phyloP scores from a whole-genome alignment of 73 alveolate species.

The Paramecium bursaria region DNA sequence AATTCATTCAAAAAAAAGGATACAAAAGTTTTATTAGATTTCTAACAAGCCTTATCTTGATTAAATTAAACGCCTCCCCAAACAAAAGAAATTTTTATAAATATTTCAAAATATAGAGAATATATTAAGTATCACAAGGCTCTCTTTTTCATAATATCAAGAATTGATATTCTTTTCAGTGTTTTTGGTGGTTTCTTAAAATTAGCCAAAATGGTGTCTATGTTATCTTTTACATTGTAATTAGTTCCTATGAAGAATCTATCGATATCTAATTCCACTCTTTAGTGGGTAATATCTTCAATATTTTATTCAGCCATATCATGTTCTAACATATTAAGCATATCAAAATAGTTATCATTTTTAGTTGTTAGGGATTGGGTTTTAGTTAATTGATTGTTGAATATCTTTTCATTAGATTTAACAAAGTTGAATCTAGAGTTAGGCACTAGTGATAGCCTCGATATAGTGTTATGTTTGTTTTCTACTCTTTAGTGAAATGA shows the following conservation, averaged over 20 bases:
- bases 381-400: background rate
- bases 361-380: background rate
- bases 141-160: too few species aligned
- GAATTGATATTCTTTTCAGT: too few species aligned
- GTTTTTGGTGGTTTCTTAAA: too few species aligned
- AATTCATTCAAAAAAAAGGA: too few species aligned
- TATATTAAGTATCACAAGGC: too few species aligned
- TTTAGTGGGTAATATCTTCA: background rate
- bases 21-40: too few species aligned
- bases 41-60: too few species aligned
- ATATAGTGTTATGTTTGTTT: constrained; percentile 19
- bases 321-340: constrained; percentile 10
- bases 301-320: background rate
- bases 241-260: constrained; percentile 35
- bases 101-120: too few species aligned
- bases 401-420: background rate
- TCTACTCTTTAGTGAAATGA: constrained; percentile 8
- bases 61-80: too few species aligned
- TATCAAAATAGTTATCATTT: background rate
- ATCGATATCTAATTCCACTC: constrained; percentile 39
- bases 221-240: background rate
- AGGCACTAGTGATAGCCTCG: background rate
- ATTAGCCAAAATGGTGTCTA: constrained; percentile 29
- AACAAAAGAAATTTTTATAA: too few species aligned
- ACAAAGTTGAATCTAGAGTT: constrained; percentile 14